A percentile compares a stretch with the other conserved stretches of the same genome.
Evolutionary conservation across 192 early-diverging fungal genomes (phyloP).

Genomic region (Ambispora gerdemannii): DNA sequence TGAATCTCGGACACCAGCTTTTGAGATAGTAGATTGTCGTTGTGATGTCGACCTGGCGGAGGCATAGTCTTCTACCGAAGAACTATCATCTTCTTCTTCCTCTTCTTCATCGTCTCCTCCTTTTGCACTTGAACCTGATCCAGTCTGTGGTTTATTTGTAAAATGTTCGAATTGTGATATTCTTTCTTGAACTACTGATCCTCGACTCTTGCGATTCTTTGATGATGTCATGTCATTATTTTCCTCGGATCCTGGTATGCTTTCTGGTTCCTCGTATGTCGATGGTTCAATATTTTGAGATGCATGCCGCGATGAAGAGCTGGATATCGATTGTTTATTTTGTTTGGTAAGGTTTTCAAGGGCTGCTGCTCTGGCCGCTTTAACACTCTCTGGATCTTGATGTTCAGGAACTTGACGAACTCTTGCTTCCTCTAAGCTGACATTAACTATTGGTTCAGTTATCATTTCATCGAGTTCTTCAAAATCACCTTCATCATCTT

Average conservation of each 20-base stretch:
- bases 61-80: slow-evolving; percentile 6
- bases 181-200: slow-evolving; percentile 3
- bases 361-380: not conserved
- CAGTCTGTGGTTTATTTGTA: not conserved
- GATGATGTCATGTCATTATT: not conserved
- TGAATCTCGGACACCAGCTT: slow-evolving; percentile 1
- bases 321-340: not conserved
- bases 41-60: not conserved
- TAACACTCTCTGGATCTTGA: not conserved
- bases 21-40: slow-evolving; percentile 11
- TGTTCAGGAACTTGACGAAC: not conserved
- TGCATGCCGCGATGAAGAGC: not conserved
- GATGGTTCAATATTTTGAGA: not conserved
- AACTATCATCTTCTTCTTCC: slow-evolving; percentile 19
- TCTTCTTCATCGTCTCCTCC: not conserved
- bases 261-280: not conserved
- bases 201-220: not conserved
- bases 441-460: not conserved
- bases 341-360: not conserved
- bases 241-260: not conserved
- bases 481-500: slow-evolving; percentile 20
- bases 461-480: slow-evolving; percentile 14
- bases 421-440: not conserved
- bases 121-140: not conserved
- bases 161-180: slow-evolving; percentile 3